Evolutionary conservation across 371 early-diverging fungal genomes (phyloP).

Genomic region (Fennellomyces sp.): DNA sequence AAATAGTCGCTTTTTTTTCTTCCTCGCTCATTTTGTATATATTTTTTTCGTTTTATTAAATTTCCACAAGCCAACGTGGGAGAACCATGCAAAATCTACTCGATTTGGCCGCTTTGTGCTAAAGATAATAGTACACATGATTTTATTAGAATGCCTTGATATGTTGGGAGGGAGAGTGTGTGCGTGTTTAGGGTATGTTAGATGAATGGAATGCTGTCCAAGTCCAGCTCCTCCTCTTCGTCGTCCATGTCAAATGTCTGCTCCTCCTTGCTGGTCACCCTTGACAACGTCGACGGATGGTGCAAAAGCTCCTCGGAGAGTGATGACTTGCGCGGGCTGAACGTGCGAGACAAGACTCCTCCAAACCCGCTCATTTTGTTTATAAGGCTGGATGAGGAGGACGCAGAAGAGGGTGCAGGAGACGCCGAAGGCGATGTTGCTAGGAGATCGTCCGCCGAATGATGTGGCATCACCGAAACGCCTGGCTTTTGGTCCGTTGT

Average conservation of each 20-base stretch:
- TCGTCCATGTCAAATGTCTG: constrained; percentile 27
- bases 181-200: constrained; percentile 12
- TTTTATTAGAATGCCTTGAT: too few relatives aligned
- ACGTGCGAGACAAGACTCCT: constrained; percentile 42
- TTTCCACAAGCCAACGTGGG: background rate
- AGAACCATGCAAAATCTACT: constrained; percentile 2
- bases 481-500: background rate
- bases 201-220: constrained; percentile 61
- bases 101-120: too few relatives aligned
- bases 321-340: constrained; percentile 18
- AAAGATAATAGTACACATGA: too few relatives aligned
- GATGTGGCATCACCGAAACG: background rate
- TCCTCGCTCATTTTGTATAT: background rate
- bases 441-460: background rate
- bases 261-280: constrained; percentile 5
- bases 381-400: constrained; percentile 21
- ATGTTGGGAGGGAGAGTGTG: background rate
- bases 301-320: constrained; percentile 10
- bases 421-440: constrained; percentile 6
- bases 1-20: background rate
- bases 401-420: constrained; percentile 7
- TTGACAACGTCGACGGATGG: constrained; percentile 12
- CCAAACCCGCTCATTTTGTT: constrained; percentile 29
- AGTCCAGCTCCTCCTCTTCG: constrained; percentile 49
- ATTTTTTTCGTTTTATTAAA: background rate